phyloP scores from a whole-genome alignment of 2,329 filamentous ascomycete genomes.

The Beauveria pseudobassiana region DNA sequence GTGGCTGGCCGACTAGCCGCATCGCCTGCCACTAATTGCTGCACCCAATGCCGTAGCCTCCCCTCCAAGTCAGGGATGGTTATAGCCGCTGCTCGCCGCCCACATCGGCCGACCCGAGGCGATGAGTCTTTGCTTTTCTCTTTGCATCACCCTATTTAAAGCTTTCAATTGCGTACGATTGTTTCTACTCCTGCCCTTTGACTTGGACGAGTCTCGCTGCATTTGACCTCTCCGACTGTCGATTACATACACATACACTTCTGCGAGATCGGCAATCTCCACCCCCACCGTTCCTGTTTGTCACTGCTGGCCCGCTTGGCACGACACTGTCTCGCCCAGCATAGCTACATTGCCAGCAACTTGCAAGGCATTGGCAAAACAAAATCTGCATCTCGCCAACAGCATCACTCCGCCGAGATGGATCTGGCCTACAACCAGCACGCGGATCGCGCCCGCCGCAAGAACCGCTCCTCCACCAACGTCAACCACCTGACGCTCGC shows the following conservation, averaged over 20 bases:
- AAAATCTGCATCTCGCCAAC: not conserved
- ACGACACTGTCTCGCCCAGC: not conserved
- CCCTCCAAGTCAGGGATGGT: not conserved
- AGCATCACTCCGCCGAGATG: slow-evolving; percentile 33
- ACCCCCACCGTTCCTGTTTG: slow-evolving; percentile 1
- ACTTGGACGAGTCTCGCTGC: not conserved
- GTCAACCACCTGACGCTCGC: slow-evolving; percentile 55
- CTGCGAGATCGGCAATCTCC: not conserved
- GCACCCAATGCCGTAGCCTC: not conserved
- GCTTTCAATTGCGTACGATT: not conserved
- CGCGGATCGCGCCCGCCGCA: slow-evolving; percentile 47
- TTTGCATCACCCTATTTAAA: not conserved
- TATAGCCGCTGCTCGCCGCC: slow-evolving; percentile 4
- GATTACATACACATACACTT: too few relatives aligned
- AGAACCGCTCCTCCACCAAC: slow-evolving; percentile 51
- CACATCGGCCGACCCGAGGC: slow-evolving; percentile 10
- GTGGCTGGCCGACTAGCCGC: not conserved
- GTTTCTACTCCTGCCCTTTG: not conserved
- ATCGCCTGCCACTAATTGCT: not conserved
- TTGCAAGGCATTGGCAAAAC: not conserved
- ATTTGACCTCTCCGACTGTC: not conserved
- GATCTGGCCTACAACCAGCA: slow-evolving; percentile 56
- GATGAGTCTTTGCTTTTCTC: not conserved
- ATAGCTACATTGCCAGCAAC: not conserved
- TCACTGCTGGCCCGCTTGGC: not conserved